Conservation (phyloP, 2,329 filamentous ascomycete genomes). For the Volutella citrinella region DNA sequence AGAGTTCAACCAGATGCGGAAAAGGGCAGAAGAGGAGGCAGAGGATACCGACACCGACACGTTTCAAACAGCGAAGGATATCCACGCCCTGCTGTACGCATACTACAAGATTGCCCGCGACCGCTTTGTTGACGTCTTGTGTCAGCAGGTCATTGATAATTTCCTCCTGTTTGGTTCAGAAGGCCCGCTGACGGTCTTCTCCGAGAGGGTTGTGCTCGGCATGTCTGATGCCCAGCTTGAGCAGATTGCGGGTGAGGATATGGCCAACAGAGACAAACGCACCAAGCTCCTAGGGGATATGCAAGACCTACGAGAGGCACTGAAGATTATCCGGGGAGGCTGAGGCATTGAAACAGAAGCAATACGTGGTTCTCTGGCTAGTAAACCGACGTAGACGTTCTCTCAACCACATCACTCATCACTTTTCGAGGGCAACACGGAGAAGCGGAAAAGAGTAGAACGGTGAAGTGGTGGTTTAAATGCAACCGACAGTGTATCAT, state of each 20-base stretch:
- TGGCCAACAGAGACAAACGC: slow-evolving; percentile 36
- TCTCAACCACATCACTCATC: no score
- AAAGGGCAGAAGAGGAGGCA: neutral
- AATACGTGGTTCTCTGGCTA: no score
- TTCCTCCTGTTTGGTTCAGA: slow-evolving; percentile 47
- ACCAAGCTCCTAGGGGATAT: slow-evolving; percentile 44
- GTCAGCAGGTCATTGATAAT: slow-evolving; percentile 54
- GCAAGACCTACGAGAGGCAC: slow-evolving; percentile 38
- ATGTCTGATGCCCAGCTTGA: slow-evolving; percentile 49
- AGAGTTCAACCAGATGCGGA: slow-evolving; percentile 1
- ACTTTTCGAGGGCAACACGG: no score
- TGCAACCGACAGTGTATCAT: no score
- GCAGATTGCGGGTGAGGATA: slow-evolving; percentile 57
- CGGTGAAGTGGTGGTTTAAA: no score
- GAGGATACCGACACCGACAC: neutral
- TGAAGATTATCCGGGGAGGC: slow-evolving; percentile 22
- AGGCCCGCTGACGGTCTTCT: slow-evolving; percentile 53
- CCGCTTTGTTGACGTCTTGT: slow-evolving; percentile 62
- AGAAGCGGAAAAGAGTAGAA: no score
- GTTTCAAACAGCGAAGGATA: slow-evolving; percentile 33
- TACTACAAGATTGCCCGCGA: slow-evolving; percentile 62
- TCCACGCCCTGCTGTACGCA: slow-evolving; percentile 57
- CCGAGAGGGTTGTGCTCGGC: slow-evolving; percentile 44
- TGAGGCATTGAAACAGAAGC: no score
- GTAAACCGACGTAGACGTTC: no score